A percentile compares a stretch with the other conserved stretches of the same genome.
Conservation (phyloP, 257 asterid species). For the Paraleonurus japonicus region DNA sequence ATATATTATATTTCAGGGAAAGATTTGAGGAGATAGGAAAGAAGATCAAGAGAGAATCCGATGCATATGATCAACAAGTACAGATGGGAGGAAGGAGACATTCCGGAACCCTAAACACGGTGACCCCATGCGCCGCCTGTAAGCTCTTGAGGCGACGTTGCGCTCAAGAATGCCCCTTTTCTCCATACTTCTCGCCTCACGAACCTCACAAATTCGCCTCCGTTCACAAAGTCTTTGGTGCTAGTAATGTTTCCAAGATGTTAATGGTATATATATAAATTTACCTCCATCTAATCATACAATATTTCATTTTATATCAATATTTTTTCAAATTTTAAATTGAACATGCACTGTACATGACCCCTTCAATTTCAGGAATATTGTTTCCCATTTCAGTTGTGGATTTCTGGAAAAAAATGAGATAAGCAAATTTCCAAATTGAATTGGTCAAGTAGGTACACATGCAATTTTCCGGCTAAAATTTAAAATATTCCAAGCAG, state of each 20-base stretch:
- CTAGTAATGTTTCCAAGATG: slow-evolving; percentile 94
- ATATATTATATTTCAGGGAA: too few relatives aligned
- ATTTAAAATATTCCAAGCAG: not conserved
- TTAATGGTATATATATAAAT: slow-evolving; percentile 53
- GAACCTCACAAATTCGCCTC: slow-evolving; percentile 87
- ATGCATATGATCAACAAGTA: slow-evolving; percentile 33
- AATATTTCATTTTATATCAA: too few relatives aligned
- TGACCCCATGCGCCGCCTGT: slow-evolving; percentile 92
- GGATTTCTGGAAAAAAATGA: not conserved
- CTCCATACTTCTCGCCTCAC: slow-evolving; percentile 83
- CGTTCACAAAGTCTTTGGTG: slow-evolving; percentile 89
- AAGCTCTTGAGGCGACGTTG: slow-evolving; percentile 84
- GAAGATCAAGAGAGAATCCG: slow-evolving; percentile 75
- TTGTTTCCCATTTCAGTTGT: not conserved
- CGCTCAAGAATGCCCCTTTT: slow-evolving; percentile 86
- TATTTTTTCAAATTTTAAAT: too few relatives aligned
- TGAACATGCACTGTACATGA: not conserved
- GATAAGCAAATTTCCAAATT: not conserved
- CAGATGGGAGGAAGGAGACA: slow-evolving; percentile 48
- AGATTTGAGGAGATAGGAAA: slow-evolving; percentile 75
- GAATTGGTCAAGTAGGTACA: not conserved
- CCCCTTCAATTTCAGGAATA: not conserved
- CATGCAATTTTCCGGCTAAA: not conserved
- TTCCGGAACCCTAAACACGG: slow-evolving; percentile 52
- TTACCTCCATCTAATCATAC: too few relatives aligned